phyloP scores from a whole-genome alignment of 2,329 filamentous ascomycete genomes.

The Davidsoniella eucalypti region DNA sequence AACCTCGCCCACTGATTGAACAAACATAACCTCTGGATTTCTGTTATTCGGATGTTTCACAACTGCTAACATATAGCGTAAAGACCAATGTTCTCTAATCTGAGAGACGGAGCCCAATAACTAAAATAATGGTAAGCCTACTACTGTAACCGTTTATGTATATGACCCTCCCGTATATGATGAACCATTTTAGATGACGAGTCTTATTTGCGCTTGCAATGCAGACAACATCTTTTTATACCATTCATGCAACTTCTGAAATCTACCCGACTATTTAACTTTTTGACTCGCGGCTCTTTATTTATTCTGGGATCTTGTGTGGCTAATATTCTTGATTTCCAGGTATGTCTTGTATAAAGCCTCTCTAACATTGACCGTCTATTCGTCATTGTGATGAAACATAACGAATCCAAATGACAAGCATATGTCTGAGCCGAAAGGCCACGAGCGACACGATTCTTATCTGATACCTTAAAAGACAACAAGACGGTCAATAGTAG shows the following conservation, averaged over 20 bases:
- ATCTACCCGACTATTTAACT: conserved; percentile 14
- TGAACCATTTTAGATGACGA: conserved; percentile 51
- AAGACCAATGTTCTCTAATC: no score
- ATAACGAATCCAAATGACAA: conserved; percentile 62
- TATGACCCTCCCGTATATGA: conserved; percentile 16
- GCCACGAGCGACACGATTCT: conserved; percentile 17
- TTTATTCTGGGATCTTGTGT: background rate
- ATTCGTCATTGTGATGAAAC: conserved; percentile 12
- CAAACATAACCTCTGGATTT: background rate
- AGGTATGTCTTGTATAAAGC: background rate
- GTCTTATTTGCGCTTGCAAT: conserved; percentile 60
- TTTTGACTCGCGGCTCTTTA: background rate
- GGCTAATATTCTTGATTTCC: conserved; percentile 10
- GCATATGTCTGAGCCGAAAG: conserved; percentile 84
- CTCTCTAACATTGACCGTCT: no score
- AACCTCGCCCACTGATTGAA: conserved; percentile 91
- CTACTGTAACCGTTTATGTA: no score
- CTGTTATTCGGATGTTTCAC: no score
- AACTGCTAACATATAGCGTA: no score
- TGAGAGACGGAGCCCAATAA: no score
- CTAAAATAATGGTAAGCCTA: conserved; percentile 9
- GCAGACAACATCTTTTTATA: conserved; percentile 48
- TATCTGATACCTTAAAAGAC: conserved; percentile 8
- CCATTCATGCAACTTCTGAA: conserved; percentile 56
- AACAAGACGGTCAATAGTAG: background rate